A percentile compares a stretch with the other conserved stretches of the same genome.
These are phyloP conservation scores for Bipolaris victoriae DNA, from an alignment of 2,329 filamentous ascomycete species.

Conservation along the genomic window DNA sequence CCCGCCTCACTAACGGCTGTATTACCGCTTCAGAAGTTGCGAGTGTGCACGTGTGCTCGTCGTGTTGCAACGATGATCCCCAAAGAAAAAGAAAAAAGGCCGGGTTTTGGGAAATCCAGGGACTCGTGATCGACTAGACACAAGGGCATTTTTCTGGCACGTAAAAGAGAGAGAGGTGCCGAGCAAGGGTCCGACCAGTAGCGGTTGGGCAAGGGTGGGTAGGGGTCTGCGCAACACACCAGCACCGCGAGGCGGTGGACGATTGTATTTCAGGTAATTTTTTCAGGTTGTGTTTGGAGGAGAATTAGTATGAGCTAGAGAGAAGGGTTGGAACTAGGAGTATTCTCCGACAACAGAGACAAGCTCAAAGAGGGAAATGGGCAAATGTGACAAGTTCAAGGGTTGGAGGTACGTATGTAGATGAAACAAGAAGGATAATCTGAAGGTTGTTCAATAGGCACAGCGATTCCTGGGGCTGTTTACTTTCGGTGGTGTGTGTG, in stretches of 20 bases:
- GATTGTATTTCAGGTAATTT: not conserved
- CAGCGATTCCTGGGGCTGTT: too few species aligned
- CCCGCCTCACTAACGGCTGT: too few species aligned
- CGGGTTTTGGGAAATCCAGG: not conserved
- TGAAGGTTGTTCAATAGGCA: too few species aligned
- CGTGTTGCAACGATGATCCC: too few species aligned
- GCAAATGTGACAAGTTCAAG: not conserved
- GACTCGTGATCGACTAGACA: not conserved
- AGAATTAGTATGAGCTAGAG: too few species aligned
- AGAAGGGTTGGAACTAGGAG: not conserved
- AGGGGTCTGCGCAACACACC: not conserved
- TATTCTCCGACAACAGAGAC: not conserved
- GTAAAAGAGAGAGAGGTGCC: not conserved
- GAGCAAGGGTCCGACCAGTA: conserved; percentile 2
- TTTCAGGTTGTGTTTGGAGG: not conserved
- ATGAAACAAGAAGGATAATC: too few species aligned
- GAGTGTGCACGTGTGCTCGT: too few species aligned
- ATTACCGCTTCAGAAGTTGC: too few species aligned
- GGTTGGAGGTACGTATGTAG: too few species aligned
- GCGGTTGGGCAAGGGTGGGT: too few species aligned
- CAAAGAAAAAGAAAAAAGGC: too few species aligned
- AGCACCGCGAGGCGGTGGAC: not conserved
- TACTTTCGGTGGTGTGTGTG: not conserved
- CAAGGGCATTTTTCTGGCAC: not conserved
- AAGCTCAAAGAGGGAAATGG: not conserved